phyloP scores from a whole-genome alignment of 2,329 filamentous ascomycete species.

The Talaromyces rugulosus region DNA sequence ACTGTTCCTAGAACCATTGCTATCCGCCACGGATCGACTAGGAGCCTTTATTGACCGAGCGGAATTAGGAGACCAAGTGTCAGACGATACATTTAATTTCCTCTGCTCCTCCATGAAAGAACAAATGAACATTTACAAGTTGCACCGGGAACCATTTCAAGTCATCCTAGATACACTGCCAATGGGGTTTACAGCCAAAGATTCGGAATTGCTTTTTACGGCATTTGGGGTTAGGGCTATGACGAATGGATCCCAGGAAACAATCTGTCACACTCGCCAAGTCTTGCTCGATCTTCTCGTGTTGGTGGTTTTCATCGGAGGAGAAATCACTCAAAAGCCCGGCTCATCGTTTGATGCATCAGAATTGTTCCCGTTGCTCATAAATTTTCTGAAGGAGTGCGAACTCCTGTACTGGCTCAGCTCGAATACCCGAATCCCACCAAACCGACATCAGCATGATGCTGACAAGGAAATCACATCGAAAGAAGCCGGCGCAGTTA shows the following conservation, averaged over 20 bases:
- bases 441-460: conserved; percentile 20
- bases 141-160: conserved; percentile 51
- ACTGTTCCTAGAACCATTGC: conserved; percentile 67
- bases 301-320: conserved; percentile 80
- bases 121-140: conserved; percentile 49
- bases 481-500: conserved; percentile 21
- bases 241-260: conserved; percentile 74
- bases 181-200: conserved; percentile 35
- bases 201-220: conserved; percentile 50
- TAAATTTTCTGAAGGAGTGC: conserved; percentile 67
- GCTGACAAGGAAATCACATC: conserved; percentile 23
- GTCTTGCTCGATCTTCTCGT: conserved; percentile 78
- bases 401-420: conserved; percentile 66
- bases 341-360: conserved; percentile 62
- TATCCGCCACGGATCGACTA: conserved; percentile 69
- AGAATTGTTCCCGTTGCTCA: conserved; percentile 58
- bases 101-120: conserved; percentile 67
- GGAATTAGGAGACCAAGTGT: conserved; percentile 72
- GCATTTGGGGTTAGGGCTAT: conserved; percentile 72
- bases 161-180: conserved; percentile 48
- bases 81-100: conserved; percentile 72
- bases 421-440: conserved; percentile 34
- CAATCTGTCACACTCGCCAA: conserved; percentile 65
- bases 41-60: conserved; percentile 73
- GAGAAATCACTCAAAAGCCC: conserved; percentile 70